Conservation (phyloP, 1,139 yeast genomes). For the Arxiozyma bovina region DNA sequence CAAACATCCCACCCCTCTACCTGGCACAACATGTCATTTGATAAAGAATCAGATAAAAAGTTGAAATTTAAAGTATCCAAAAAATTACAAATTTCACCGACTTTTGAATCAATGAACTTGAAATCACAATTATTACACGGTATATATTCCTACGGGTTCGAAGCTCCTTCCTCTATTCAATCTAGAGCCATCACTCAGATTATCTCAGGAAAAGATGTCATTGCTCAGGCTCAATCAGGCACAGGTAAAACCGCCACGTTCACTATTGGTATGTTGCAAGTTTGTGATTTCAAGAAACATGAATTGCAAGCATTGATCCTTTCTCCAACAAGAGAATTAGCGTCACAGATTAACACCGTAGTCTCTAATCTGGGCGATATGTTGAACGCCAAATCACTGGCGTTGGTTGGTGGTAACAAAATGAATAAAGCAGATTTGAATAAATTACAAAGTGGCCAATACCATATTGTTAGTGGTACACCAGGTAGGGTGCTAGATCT, state of each 20-base stretch:
- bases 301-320: constrained; percentile 73
- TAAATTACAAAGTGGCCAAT: constrained; percentile 56
- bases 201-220: constrained; percentile 81
- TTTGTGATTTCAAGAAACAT: constrained; percentile 54
- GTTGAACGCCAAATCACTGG: constrained; percentile 75
- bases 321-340: constrained; percentile 95
- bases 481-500: constrained; percentile 92
- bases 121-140: constrained; percentile 64
- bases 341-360: constrained; percentile 80
- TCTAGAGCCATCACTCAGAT: constrained; percentile 91
- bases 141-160: constrained; percentile 85
- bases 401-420: constrained; percentile 82
- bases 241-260: constrained; percentile 98
- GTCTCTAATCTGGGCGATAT: constrained; percentile 78
- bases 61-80: constrained; percentile 56
- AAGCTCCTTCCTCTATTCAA: constrained; percentile 91
- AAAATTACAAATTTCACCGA: constrained; percentile 51
- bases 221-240: constrained; percentile 97
- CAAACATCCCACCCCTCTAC: not conserved
- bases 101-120: constrained; percentile 72
- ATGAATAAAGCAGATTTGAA: constrained; percentile 73
- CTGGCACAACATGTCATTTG: constrained; percentile 38
- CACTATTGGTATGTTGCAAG: constrained; percentile 83
- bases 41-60: constrained; percentile 48
- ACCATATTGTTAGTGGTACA: constrained; percentile 92